Conservation (phyloP, 371 early-diverging fungal species). For the Mortierella sp. region DNA sequence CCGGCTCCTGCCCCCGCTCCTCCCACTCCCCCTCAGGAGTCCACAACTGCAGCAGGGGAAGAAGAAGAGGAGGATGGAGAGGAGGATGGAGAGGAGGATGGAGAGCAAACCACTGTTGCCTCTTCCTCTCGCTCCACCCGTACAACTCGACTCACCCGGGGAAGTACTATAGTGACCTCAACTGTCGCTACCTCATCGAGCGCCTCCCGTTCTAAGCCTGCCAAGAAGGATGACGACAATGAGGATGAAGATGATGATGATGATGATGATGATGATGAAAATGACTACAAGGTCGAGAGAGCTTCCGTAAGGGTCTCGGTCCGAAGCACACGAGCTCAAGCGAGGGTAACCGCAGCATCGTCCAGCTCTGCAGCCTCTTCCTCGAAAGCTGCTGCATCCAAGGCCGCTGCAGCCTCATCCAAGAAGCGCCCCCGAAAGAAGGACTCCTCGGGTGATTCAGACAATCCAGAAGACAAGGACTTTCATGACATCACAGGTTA, state of each 20-base stretch:
- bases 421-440: constrained; percentile 58
- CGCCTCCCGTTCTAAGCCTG: constrained; percentile 22
- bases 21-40: neutral
- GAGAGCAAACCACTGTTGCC: neutral
- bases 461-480: constrained; percentile 40
- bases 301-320: constrained; percentile 19
- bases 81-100: constrained; percentile 2
- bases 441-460: constrained; percentile 57
- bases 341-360: constrained; percentile 6
- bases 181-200: constrained; percentile 12
- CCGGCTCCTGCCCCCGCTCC: constrained; percentile 41
- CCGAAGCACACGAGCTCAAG: constrained; percentile 19
- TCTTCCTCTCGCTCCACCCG: constrained; percentile 30
- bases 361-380: constrained; percentile 17
- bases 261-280: constrained; percentile 13
- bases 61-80: constrained; percentile 3
- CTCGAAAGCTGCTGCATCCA: constrained; percentile 10
- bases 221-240: constrained; percentile 7
- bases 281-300: constrained; percentile 9
- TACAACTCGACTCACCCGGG: constrained; percentile 41
- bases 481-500: constrained; percentile 53
- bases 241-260: constrained; percentile 16
- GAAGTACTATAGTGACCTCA: constrained; percentile 6
- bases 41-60: neutral
- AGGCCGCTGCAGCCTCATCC: constrained; percentile 26